Evolutionary conservation across 495 filamentous ascomycete species (phyloP), one percentile per base, ranked within the genome.

Genomic region (Rostrohypoxylon terebratum): DNA sequence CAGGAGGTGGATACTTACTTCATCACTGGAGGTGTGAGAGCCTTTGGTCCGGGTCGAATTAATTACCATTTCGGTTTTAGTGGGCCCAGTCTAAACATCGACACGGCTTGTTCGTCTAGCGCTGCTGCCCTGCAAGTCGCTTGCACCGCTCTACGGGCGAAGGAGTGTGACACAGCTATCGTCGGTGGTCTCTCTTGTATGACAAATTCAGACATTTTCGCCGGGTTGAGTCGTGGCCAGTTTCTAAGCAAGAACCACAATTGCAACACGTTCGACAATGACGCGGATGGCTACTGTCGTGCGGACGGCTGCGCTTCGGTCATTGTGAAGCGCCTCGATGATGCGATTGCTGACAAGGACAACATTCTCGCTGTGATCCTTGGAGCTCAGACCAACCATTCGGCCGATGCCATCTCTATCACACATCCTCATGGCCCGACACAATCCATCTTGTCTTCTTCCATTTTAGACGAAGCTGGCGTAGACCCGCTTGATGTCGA

Each of bases 1-100:
- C 90, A 98, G 74, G 92, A 97, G 66, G 90, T 97, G 63, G 94
- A 97, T 78, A 97, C 94, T 1, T 97, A 97, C 78, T 97, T 90
- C 81, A 97, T 97, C 76, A 93, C 94, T 0, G 94, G 94, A 53
- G 94, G 92, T 74, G 91, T 94, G 16, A 88, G 93, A 45, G 94
- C 94, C 14, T 97, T 97, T 66, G 91, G 90, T 1, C 93, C 94
- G 0, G 94, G 94, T 2, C 87, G 94, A 33, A 94, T 97, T 77
- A 97, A 96, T 74, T 87, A 87, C 59, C 91, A 92, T 75, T 93
- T 97, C 77, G 94, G 94, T 59, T 96, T 97, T 78, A 91, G 88
- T 68, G 94, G 94, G 0, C 94, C 94, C 0, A 96, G 92, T 70
- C 88, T 93, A 76, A 93, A 89, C 72, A 86, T 96, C 36, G 94